These are phyloP conservation scores for Pyrenophora graminea DNA, from an alignment of 2,329 filamentous ascomycete species.

Conservation along the genomic window DNA sequence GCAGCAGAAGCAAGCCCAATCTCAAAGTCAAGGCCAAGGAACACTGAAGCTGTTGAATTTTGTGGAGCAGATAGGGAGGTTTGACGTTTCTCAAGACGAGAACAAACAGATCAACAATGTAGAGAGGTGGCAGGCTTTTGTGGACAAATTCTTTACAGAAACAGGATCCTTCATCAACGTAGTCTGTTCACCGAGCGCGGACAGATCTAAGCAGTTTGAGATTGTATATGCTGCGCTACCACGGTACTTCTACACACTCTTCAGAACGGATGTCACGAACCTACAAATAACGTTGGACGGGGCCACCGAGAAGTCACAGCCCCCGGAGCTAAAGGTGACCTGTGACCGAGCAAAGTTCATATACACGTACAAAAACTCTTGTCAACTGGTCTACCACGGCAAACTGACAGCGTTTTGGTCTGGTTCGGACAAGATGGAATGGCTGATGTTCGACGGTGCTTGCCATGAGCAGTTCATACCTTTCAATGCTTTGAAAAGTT, in stretches of 20 bases:
- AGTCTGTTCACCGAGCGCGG: conserved; percentile 58
- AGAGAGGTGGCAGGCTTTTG: conserved; percentile 77
- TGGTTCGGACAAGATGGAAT: conserved; percentile 74
- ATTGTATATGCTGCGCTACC: conserved; percentile 80
- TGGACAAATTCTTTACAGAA: conserved; percentile 78
- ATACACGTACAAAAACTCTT: conserved; percentile 85
- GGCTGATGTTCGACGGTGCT: conserved; percentile 78
- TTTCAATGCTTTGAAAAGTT: conserved; percentile 60
- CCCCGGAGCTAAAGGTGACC: conserved; percentile 73
- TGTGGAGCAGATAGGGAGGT: conserved; percentile 60
- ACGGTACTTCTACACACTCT: conserved; percentile 88
- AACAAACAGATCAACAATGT: conserved; percentile 60
- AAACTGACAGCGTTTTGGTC: conserved; percentile 80
- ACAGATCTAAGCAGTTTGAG: conserved; percentile 79
- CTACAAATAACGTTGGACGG: conserved; percentile 86
- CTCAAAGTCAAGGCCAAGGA: conserved; percentile 39
- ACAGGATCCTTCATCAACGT: conserved; percentile 77
- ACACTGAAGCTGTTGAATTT: conserved; percentile 61
- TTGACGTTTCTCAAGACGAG: conserved; percentile 46
- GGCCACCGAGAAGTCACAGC: conserved; percentile 60
- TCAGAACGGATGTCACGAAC: conserved; percentile 77
- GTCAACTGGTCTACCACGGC: conserved; percentile 79
- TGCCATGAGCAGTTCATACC: conserved; percentile 84
- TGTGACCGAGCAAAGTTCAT: conserved; percentile 78
- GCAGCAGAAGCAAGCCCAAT: conserved; percentile 31